Evolutionary conservation across 1,139 yeast genomes (phyloP).

Genomic region (Pichia sp.): DNA sequence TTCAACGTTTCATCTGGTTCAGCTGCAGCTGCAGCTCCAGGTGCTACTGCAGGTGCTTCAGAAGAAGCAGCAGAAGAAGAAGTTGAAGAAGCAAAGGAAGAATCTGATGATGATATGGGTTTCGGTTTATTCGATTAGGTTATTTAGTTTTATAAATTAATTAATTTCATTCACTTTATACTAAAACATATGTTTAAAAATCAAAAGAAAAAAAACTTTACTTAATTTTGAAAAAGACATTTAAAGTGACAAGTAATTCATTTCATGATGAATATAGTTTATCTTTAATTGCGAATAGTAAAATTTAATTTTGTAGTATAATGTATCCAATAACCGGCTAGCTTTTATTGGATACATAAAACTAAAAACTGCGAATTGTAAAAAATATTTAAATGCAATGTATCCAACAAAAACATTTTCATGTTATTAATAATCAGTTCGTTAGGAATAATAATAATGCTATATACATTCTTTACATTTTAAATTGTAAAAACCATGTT

Average conservation of each 20-base stretch:
- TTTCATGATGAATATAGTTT: too few species aligned
- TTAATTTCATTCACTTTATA: not conserved
- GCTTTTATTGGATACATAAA: too few species aligned
- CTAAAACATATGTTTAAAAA: not conserved
- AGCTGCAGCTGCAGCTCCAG: conserved; percentile 52
- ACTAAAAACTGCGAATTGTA: too few species aligned
- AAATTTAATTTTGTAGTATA: too few species aligned
- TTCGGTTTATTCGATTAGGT: conserved; percentile 77
- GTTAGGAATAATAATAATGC: not conserved
- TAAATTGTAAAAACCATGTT: conserved; percentile 1
- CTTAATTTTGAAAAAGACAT: not conserved
- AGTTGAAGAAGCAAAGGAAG: conserved; percentile 55
- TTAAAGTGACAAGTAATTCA: too few species aligned
- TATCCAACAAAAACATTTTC: too few species aligned
- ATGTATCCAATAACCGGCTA: too few species aligned
- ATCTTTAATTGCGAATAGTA: too few species aligned
- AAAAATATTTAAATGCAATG: too few species aligned
- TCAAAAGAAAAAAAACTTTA: not conserved
- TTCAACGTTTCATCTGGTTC: conserved; percentile 69
- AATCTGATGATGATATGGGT: conserved; percentile 60
- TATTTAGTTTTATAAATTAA: conserved; percentile 3
- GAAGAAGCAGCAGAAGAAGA: conserved; percentile 54
- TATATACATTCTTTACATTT: not conserved
- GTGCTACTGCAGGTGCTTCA: conserved; percentile 51
- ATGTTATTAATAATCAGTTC: too few species aligned